A percentile compares a stretch with the other conserved stretches of the same genome.
Evolutionary conservation across 2,329 filamentous ascomycete genomes (phyloP).

Genomic region (Botryotinia globosa): DNA sequence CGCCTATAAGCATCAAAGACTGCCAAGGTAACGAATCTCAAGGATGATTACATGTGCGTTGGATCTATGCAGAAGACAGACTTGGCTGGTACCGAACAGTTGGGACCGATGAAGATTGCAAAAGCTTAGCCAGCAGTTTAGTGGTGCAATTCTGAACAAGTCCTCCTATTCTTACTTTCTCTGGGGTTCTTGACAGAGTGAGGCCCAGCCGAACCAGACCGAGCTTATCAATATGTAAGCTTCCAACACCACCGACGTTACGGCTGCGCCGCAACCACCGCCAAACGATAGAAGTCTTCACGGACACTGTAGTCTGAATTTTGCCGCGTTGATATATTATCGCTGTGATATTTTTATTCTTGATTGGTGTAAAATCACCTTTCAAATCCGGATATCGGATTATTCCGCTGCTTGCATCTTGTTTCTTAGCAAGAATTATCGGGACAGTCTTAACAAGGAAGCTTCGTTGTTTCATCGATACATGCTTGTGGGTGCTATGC

Average conservation of each 20-base stretch:
- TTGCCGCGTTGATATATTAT: too few relatives aligned
- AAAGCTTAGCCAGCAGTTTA: background rate
- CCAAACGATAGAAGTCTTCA: background rate
- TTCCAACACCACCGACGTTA: too few relatives aligned
- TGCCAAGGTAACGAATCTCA: background rate
- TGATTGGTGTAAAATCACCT: background rate
- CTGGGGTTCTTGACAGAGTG: background rate
- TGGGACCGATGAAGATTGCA: background rate
- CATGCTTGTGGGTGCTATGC: background rate
- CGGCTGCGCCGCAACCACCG: too few relatives aligned
- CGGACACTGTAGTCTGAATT: background rate
- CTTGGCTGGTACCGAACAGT: background rate
- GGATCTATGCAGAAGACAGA: background rate
- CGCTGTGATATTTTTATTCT: background rate
- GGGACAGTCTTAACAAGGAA: background rate
- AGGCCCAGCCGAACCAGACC: too few relatives aligned
- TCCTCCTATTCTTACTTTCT: background rate
- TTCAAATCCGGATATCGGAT: background rate
- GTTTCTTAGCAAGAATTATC: background rate
- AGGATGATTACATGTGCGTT: background rate
- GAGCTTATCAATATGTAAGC: too few relatives aligned
- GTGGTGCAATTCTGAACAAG: background rate
- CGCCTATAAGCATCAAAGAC: background rate
- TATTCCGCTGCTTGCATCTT: background rate
- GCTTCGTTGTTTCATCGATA: background rate